Conservation (phyloP, 1,284 basidiomycete species). For the Bjerkandera adusta region DNA sequence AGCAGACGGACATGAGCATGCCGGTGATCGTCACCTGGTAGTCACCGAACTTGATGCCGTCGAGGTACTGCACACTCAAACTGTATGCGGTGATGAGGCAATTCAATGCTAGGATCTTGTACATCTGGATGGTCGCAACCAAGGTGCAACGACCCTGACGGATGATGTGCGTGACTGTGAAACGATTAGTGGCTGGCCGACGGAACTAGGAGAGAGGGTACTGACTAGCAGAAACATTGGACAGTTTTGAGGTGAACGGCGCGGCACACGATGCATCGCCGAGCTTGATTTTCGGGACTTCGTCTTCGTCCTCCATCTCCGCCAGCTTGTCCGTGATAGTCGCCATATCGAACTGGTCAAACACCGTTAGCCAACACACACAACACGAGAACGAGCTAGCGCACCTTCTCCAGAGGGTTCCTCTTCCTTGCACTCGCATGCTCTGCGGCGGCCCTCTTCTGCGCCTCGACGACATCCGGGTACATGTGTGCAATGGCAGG, state of each 20-base stretch:
- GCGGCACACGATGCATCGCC: conserved; percentile 96
- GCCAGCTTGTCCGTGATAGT: conserved; percentile 88
- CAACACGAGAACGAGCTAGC: conserved; percentile 17
- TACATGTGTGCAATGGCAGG: conserved; percentile 79
- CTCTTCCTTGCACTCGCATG: conserved; percentile 64
- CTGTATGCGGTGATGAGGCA: conserved; percentile 96
- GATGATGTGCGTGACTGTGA: conserved; percentile 87
- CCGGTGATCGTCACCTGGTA: conserved; percentile 93
- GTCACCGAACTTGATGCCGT: conserved; percentile 97
- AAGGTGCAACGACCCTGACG: conserved; percentile 95
- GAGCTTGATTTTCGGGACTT: conserved; percentile 94
- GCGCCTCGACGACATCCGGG: conserved; percentile 89
- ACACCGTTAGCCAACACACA: conserved; percentile 3
- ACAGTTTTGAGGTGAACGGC: conserved; percentile 94
- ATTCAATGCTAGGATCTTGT: conserved; percentile 95
- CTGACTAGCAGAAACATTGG: conserved; percentile 89
- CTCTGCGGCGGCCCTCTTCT: conserved; percentile 70
- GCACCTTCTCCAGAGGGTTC: conserved; percentile 92
- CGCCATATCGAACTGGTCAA: conserved; percentile 76
- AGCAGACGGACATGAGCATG: conserved; percentile 96
- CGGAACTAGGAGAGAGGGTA: conserved; percentile 18
- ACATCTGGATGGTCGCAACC: conserved; percentile 97
- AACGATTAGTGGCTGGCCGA: conserved; percentile 12
- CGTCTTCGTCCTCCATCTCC: conserved; percentile 90
- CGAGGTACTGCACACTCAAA: conserved; percentile 92